Percentiles rank a stretch among this genome's conserved stretches.
phyloP scores from a whole-genome alignment of 163 green algal species.

The Scenedesmus sp. region DNA sequence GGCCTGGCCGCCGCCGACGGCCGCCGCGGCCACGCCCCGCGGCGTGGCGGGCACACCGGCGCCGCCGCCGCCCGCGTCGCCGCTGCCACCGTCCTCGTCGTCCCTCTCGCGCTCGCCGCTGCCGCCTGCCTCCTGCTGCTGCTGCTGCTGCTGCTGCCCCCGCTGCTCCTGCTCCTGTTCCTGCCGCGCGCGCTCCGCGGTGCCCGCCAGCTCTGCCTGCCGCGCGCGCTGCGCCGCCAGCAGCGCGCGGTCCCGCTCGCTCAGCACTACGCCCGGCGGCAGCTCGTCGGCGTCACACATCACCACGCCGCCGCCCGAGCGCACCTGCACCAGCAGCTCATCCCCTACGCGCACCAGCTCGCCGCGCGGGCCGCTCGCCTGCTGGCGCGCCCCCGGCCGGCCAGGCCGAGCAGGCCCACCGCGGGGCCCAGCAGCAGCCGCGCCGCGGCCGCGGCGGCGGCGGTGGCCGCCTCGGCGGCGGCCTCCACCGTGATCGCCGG shows the following conservation, averaged over 20 bases:
- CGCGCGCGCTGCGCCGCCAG: slow-evolving; percentile 10
- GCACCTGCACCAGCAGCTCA: slow-evolving; percentile 32
- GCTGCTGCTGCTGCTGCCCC: slow-evolving; percentile 24
- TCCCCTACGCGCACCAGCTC: slow-evolving; percentile 6
- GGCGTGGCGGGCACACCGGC: too few species aligned
- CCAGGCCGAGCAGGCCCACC: slow-evolving; percentile 3
- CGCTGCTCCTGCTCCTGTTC: slow-evolving; percentile 32
- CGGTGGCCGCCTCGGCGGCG: too few species aligned
- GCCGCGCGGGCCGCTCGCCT: not conserved
- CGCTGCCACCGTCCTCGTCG: not conserved
- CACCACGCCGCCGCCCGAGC: not conserved
- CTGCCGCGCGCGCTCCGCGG: slow-evolving; percentile 15
- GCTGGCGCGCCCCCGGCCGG: not conserved
- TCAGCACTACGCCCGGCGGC: slow-evolving; percentile 7
- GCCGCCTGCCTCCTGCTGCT: not conserved
- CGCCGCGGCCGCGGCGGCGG: not conserved
- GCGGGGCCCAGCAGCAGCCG: slow-evolving; percentile 17
- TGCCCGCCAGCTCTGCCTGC: not conserved
- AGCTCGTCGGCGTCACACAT: slow-evolving; percentile 30
- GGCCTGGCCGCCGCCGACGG: too few species aligned
- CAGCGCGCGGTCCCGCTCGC: not conserved
- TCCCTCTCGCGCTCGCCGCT: slow-evolving; percentile 16
- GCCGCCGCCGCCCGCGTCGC: not conserved
- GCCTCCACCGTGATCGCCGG: too few species aligned
- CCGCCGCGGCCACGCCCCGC: too few species aligned